Conservation (phyloP, 2,329 filamentous ascomycete species). For the Saccharata proteae region DNA sequence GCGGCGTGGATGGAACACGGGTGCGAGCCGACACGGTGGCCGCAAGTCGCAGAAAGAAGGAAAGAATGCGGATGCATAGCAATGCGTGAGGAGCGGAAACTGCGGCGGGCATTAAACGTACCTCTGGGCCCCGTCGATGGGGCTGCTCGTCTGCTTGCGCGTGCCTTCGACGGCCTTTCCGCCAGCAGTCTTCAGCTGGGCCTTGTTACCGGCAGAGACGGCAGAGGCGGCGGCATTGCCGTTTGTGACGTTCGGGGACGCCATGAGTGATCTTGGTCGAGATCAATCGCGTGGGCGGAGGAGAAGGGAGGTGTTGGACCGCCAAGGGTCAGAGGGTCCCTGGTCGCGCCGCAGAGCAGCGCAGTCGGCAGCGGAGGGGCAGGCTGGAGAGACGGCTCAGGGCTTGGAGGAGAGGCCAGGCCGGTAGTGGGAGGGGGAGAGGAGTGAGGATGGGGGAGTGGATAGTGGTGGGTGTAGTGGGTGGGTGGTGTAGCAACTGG, state of each 20-base stretch:
- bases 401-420: too few species aligned
- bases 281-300: slow-evolving; percentile 8
- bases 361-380: too few species aligned
- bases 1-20: neutral
- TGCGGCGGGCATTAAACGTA: slow-evolving; percentile 23
- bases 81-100: slow-evolving; percentile 3
- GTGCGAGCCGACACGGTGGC: neutral
- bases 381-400: too few species aligned
- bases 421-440: too few species aligned
- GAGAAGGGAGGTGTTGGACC: slow-evolving; percentile 11
- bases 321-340: slow-evolving; percentile 8
- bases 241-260: slow-evolving; percentile 11
- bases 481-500: too few species aligned
- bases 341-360: too few species aligned
- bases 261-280: slow-evolving; percentile 4
- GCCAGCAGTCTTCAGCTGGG: slow-evolving; percentile 38
- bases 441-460: too few species aligned
- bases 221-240: slow-evolving; percentile 23
- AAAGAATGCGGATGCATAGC: neutral
- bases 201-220: slow-evolving; percentile 25
- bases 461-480: too few species aligned
- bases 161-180: slow-evolving; percentile 39
- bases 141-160: slow-evolving; percentile 45
- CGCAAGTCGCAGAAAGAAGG: neutral
- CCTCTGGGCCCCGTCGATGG: slow-evolving; percentile 42